Base-by-base conservation (phyloP, 164 flowering plant species). In the Stephania yunnanensis region DNA sequence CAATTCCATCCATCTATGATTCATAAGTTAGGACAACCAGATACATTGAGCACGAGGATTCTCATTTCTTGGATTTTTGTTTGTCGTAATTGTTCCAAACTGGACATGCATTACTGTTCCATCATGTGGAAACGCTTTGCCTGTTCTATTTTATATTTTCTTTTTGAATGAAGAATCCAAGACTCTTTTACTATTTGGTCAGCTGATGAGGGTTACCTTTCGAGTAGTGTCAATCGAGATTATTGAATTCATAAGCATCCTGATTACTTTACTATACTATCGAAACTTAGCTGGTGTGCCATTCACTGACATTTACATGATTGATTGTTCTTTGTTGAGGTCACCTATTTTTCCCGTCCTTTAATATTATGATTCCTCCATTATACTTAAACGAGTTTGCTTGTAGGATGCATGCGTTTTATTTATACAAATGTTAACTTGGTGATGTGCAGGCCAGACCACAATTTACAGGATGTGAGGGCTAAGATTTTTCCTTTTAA, bases 391-490 rank as follows among this genome's bases (percentile, higher is more conserved):
- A 17, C 45, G 12, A 44, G 19, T 22, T 15, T 72, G n/a, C 12
- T 44, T 53, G 45, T 25, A 69, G 20, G 42, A 58, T 44, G 13
- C 42, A 10, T 29, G 5, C 10, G 25, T 20, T 45, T 63, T 68
- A 30, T 72, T 55, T 22, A 76, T 52, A 58, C 44, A 46, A 20
- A 7, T 55, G 0, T 71, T 71, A 68, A 48, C 29, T 55, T 72
- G 72, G 42, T 78, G 50, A 70, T 61, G 30, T 81, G 70, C 89
- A 96, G 99, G 90, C 94, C 95, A 0, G 99, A 96, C 83, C 94
- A 92, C 84, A 92, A 85, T 82, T 80, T 91, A 83, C 92, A 94
- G 84, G 97, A 94, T 82, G 81, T 96, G 72, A 87, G 92, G 76
- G 85, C 92, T 68, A 95, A 91, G 83, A 87, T 93, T 42, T 95